Base-by-base conservation (phyloP, 2,329 filamentous ascomycete genomes). In the Aspergillus pseudonomiae region DNA sequence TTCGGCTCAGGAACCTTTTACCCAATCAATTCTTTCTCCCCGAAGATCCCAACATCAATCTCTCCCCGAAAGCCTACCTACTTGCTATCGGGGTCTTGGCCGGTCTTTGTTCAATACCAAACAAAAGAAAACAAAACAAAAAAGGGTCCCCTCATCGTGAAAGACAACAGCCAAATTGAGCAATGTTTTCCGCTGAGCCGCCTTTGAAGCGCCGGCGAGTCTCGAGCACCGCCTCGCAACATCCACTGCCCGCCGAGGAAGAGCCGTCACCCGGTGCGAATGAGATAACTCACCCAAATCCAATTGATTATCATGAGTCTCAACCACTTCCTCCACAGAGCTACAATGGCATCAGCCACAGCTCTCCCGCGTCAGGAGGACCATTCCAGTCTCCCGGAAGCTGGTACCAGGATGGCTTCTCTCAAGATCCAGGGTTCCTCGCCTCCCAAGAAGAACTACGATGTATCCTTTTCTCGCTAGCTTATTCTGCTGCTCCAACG, bases 361-460 rank as follows among this genome's bases (percentile, higher is more conserved):
- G 10, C 30, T 59, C 63, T 3, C 57, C 63, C 4, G 21, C 39
- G 1, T 58, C 57, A 7, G 39, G 56, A 57, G 55, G 52, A 5
- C 48, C 41, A 21, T 62, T 67, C 41, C 45, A 67, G 39, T 59
- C 57, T 39, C 61, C 63, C 4, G 59, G 59, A n/a, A 69, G 70
- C 57, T 72, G 72, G 71, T 62, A 65, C 46, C 69, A 73, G 24
- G 74, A 76, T 64, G 69, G 68, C 19, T 74, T 75, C 59, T 68
- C 72, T n/a, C 73, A 75, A 57, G 70, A 83, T 57, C 80, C 81
- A 2, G 74, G 76, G 4, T 83, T 81, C 60, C 72, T 82, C 19
- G 79, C 81, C 30, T 78, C 80, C 0, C 80, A 83, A 61, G 78
- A 81, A 69, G 77, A 82, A 64, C 73, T 83, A 4, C 76, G 80